These are phyloP conservation scores for Trichoderma sp. DNA, from an alignment of 2,329 filamentous ascomycete genomes.

Conservation along the genomic window DNA sequence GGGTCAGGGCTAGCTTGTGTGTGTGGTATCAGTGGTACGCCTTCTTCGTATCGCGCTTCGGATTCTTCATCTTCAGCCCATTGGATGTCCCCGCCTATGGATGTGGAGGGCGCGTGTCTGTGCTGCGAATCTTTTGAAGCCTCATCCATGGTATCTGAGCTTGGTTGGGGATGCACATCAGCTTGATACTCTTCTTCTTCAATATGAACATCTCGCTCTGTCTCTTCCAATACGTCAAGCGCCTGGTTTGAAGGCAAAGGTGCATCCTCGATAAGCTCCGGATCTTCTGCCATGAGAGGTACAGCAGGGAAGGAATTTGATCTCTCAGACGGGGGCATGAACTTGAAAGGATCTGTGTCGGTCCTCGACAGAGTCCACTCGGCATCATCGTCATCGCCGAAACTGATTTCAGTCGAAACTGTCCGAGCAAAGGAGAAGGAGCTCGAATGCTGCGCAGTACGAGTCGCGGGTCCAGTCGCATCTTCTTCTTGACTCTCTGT, in stretches of 20 bases:
- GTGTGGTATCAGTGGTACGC: conserved; percentile 63
- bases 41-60: conserved; percentile 70
- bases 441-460: conserved; percentile 58
- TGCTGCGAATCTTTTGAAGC: conserved; percentile 29
- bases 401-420: conserved; percentile 64
- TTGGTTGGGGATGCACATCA: conserved; percentile 28
- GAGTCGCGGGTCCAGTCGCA: conserved; percentile 1
- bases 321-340: conserved; percentile 60
- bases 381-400: conserved; percentile 61
- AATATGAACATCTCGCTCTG: conserved; percentile 53
- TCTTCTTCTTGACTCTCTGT: not conserved
- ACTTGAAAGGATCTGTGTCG: conserved; percentile 58
- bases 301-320: conserved; percentile 67
- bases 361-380: conserved; percentile 59
- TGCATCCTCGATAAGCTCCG: conserved; percentile 41
- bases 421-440: conserved; percentile 67
- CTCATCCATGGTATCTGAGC: conserved; percentile 24
- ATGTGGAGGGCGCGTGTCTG: conserved; percentile 40
- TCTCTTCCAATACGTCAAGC: conserved; percentile 57
- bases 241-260: conserved; percentile 55
- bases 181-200: conserved; percentile 45
- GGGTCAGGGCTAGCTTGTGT: conserved; percentile 27
- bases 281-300: conserved; percentile 45
- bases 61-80: conserved; percentile 48
- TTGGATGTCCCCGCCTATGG: conserved; percentile 50